Evolutionary conservation across 768 basidiomycete genomes (phyloP), one percentile per base, ranked within the genome.

Genomic region (Kwoniella botswanensis): DNA sequence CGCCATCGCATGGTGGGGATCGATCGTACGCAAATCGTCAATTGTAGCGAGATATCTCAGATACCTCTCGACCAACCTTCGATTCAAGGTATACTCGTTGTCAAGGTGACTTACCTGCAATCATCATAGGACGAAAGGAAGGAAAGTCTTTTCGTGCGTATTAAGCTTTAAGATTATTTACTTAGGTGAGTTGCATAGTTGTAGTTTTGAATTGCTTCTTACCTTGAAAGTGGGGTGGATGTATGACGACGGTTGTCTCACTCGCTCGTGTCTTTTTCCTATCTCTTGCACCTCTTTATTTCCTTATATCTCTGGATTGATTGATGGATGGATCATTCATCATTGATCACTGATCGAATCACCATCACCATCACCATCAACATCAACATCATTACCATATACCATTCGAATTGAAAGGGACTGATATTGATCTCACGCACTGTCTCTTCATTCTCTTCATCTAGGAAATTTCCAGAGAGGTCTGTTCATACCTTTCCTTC

Each of bases 201-300:
- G 35, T 35, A 35, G 7, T 35, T 35, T 2, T 50, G 46, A 50
- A 50, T 50, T 15, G 12, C 46, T 50, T 50, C 46, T 50, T 50
- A 18, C 26, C 26, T 26, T 26, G 26, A 26, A 26, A 26, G 26
- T 26, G 26, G 26, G 3, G 21, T 21, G 21, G 24, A 9, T 55
- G 54, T 55, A 55, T 55, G 54, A 55, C 54, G 54, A 55, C 0
- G 15, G 21, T 65, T 54, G 50, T 43, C 35, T 54, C 46, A 26
- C 64, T 56, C 29, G 46, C 26, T 67, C 35, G 15, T 68, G 35
- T 52, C 57, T n/a, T 61, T 35, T 29, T 60, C n/a, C 43, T 52
- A 15, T 24, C 41, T 26, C 58, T 9, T 61, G n/a, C 44, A n/a
- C 54, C 15, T 55, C 54, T 22, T 55, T 22, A 35, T 22, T 24